phyloP scores from a whole-genome alignment of 2,329 filamentous ascomycete species.

The Fusarium cicatricum region DNA sequence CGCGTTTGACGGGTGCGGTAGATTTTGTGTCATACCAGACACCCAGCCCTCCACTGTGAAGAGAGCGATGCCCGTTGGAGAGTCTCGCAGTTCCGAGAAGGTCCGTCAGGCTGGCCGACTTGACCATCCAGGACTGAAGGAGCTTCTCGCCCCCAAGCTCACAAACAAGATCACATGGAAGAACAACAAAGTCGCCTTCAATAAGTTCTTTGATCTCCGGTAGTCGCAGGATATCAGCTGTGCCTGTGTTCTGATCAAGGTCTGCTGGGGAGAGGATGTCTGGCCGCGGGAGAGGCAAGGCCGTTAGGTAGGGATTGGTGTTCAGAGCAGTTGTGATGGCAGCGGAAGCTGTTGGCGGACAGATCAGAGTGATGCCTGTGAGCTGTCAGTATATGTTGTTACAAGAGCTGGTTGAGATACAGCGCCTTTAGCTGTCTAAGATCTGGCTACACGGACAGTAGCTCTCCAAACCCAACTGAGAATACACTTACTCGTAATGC shows the following conservation, averaged over 20 bases:
- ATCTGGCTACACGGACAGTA: not conserved
- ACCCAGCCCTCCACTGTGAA: conserved; percentile 78
- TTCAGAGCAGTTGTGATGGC: conserved; percentile 76
- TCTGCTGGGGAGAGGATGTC: conserved; percentile 79
- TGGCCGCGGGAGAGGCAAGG: conserved; percentile 75
- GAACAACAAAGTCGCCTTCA: conserved; percentile 84
- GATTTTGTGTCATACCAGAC: conserved; percentile 91
- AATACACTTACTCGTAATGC: conserved; percentile 70
- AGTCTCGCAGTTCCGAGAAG: conserved; percentile 59
- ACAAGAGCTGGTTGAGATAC: not conserved
- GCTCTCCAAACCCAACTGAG: not conserved
- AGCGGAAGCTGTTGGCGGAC: conserved; percentile 69
- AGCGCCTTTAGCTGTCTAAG: not conserved
- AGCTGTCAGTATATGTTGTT: conserved; percentile 32
- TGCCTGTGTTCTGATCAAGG: conserved; percentile 85
- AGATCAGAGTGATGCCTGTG: conserved; percentile 69
- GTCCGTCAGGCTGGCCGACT: conserved; percentile 74
- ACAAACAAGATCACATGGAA: conserved; percentile 94
- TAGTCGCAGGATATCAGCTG: conserved; percentile 85
- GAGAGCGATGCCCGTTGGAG: conserved; percentile 48
- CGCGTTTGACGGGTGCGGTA: conserved; percentile 80
- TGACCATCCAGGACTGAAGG: conserved; percentile 91
- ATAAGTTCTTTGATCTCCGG: conserved; percentile 82
- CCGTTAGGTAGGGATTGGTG: conserved; percentile 80
- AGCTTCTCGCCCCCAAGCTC: conserved; percentile 85